Evolutionary conservation across 768 basidiomycete genomes (phyloP).

Genomic region (Lyophyllum atratum): DNA sequence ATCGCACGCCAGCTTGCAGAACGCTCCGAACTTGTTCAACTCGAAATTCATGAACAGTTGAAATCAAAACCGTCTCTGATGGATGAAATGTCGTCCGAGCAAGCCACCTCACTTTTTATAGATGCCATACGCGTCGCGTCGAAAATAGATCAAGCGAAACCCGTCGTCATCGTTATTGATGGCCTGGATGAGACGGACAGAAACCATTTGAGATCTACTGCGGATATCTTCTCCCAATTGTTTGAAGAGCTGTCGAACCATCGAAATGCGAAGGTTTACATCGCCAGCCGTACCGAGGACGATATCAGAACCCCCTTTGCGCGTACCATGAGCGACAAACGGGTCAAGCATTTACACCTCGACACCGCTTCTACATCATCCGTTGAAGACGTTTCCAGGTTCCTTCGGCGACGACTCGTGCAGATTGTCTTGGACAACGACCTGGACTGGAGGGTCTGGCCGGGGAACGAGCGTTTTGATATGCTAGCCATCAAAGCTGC

Average conservation of each 20-base stretch:
- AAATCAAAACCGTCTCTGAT: constrained; percentile 13
- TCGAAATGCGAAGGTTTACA: constrained; percentile 16
- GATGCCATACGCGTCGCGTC: constrained; percentile 11
- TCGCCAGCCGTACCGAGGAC: constrained; percentile 15
- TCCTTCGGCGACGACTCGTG: constrained; percentile 1
- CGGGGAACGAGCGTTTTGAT: constrained; percentile 10
- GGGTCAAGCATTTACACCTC: constrained; percentile 15
- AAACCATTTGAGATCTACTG: constrained; percentile 7
- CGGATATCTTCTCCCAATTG: constrained; percentile 11
- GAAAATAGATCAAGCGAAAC: background rate
- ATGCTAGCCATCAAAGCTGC: constrained; percentile 6
- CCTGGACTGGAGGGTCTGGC: constrained; percentile 10
- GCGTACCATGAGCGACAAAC: background rate
- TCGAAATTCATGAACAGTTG: constrained; percentile 9
- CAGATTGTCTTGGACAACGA: constrained; percentile 9
- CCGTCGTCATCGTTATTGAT: constrained; percentile 20
- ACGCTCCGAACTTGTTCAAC: constrained; percentile 3
- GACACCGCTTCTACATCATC: constrained; percentile 4
- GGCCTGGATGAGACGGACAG: too few relatives aligned
- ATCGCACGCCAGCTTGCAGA: constrained; percentile 16
- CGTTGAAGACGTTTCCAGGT: constrained; percentile 10
- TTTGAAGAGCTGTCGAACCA: background rate
- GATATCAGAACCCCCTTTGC: constrained; percentile 12
- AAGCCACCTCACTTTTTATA: constrained; percentile 17
- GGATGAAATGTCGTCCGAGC: constrained; percentile 8